Evolutionary conservation across 352 stramenopile species (phyloP).

Genomic region (Phytophthora hibernalis): DNA sequence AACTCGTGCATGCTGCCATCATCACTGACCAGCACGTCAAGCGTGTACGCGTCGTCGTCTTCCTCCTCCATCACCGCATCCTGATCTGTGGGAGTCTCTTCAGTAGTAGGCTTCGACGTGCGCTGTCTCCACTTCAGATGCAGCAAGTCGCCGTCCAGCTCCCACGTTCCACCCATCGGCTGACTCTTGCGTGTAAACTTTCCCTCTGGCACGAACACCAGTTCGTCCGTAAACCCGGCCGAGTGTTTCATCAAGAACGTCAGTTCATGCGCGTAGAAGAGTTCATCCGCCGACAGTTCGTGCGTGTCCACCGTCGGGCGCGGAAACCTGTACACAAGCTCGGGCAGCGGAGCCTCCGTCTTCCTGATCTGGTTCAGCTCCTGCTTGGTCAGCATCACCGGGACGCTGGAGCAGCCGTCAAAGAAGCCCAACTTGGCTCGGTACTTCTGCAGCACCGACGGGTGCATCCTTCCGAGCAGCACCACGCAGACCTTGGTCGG

Average conservation of each 20-base stretch:
- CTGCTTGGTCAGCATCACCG: conserved; percentile 69
- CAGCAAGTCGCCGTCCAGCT: conserved; percentile 80
- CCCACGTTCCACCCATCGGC: conserved; percentile 74
- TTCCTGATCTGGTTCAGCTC: conserved; percentile 47
- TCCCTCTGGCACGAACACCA: conserved; percentile 64
- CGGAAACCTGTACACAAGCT: conserved; percentile 79
- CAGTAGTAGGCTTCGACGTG: conserved; percentile 21
- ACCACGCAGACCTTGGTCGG: conserved; percentile 81
- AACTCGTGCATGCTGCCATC: conserved; percentile 83
- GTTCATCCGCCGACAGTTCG: conserved; percentile 57
- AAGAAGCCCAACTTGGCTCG: conserved; percentile 78
- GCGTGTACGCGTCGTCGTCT: conserved; percentile 63
- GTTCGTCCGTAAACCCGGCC: conserved; percentile 77
- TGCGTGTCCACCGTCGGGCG: conserved; percentile 68
- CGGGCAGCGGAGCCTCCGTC: conserved; percentile 63
- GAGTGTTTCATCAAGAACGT: conserved; percentile 85
- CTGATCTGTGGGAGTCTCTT: conserved; percentile 24
- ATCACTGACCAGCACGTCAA: conserved; percentile 82
- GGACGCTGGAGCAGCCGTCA: conserved; percentile 72
- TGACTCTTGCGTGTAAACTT: conserved; percentile 77
- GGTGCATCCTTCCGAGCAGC: conserved; percentile 72
- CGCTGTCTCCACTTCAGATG: conserved; percentile 78
- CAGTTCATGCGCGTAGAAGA: conserved; percentile 83
- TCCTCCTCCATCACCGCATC: conserved; percentile 36
- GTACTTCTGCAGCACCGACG: conserved; percentile 73